Conservation (phyloP, 2,329 filamentous ascomycete species). For the Akanthomyces dipterigenus region DNA sequence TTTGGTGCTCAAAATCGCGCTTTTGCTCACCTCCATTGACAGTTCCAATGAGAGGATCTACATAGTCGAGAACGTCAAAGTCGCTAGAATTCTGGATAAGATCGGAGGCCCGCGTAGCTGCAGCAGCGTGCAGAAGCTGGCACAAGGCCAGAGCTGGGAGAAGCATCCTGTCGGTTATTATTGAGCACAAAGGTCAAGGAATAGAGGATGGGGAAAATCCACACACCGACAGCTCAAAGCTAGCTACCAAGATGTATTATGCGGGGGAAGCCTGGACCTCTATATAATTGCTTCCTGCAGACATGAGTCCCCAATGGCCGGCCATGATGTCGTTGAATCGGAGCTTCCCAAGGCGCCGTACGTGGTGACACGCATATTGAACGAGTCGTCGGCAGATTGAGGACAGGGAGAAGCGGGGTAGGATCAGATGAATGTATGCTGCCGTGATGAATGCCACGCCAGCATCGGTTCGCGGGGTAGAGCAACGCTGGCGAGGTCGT, state of each 20-base stretch:
- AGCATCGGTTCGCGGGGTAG: not conserved
- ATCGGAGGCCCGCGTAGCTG: not conserved
- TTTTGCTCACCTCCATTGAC: conserved; percentile 18
- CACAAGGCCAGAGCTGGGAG: not conserved
- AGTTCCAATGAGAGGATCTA: conserved; percentile 23
- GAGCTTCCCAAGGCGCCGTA: not conserved
- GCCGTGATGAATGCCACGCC: not conserved
- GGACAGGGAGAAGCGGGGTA: not conserved
- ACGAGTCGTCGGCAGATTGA: conserved; percentile 2
- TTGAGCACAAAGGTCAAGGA: not conserved
- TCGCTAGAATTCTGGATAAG: not conserved
- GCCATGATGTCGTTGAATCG: conserved; percentile 7
- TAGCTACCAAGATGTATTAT: not conserved
- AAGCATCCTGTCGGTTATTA: not conserved
- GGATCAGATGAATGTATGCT: not conserved
- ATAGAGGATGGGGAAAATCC: not conserved
- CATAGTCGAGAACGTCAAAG: conserved; percentile 18
- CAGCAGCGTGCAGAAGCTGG: not conserved
- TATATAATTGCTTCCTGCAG: not conserved
- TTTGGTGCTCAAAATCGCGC: not conserved
- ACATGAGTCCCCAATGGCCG: not conserved
- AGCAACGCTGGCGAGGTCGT: not conserved
- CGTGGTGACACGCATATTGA: not conserved
- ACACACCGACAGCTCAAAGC: not conserved
- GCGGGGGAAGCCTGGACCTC: not conserved